A percentile compares a stretch with the other conserved stretches of the same genome.
Conservation (phyloP, 345 rosid species). For the Salix dunnii region DNA sequence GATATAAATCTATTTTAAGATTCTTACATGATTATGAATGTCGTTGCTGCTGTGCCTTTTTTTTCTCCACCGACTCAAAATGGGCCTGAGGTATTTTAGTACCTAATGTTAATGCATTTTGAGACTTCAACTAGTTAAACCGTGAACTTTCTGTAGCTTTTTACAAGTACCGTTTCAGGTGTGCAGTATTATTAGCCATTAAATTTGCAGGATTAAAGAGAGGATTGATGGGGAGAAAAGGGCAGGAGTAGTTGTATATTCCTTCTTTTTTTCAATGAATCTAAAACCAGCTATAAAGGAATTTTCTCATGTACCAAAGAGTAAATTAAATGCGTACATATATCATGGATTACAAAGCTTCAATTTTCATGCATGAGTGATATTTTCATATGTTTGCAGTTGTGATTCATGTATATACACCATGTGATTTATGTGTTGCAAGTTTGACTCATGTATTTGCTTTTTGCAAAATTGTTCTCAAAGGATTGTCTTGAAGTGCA, state of each 20-base stretch:
- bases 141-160: neutral
- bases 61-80: neutral
- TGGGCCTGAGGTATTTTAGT: neutral
- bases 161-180: neutral
- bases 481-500: constrained; percentile 34
- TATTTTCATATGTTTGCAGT: neutral
- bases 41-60: neutral
- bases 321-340: neutral
- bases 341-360: neutral
- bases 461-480: constrained; percentile 18
- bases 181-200: neutral
- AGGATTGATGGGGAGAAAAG: neutral
- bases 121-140: neutral
- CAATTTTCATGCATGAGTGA: neutral
- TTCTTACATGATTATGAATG: neutral
- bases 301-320: neutral
- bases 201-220: neutral
- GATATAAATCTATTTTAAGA: neutral
- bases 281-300: neutral
- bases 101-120: neutral
- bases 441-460: constrained; percentile 15
- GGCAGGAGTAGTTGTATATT: neutral
- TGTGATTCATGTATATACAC: neutral
- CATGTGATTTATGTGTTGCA: neutral
- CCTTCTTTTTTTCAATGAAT: neutral